Base-by-base conservation (phyloP, 1,139 yeast species). In the Entelexis sorbosivorans region DNA sequence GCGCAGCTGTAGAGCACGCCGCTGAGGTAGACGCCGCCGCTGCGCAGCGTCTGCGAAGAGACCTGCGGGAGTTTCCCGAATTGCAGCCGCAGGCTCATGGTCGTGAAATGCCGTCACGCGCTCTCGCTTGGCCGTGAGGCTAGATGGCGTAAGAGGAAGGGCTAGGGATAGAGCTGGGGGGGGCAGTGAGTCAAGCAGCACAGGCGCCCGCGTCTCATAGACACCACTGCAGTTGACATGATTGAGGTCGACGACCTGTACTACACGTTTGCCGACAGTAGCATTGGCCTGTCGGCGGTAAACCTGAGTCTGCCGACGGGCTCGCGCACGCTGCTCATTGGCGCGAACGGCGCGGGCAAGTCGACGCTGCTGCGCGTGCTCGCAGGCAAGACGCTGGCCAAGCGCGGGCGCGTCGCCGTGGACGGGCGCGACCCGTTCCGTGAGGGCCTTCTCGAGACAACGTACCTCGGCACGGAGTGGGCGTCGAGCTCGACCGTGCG, bases 291-390 rank as follows among this genome's bases (percentile, higher is more conserved):
- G 28, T 76, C 76, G 36, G 73, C 84, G 47, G 75, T 89, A 55
- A 70, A 73, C 34, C 64, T 91, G 44, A 60, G 69, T 14, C 72
- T 91, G 19, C 79, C 81, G 1, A 78, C 84, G 75, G 81, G 84
- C 7, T 76, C 91, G 1, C 75, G 95, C 54, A 79, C 89, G 20
- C 71, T 91, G 45, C 67, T 91, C 13, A 74, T 91, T 38, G 98
- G 98, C 0, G 95, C 97, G 29, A 91, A 91, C 63, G 98, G 98
- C 22, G 97, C 98, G 1, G 98, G 98, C 6, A 91, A 91, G 66
- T 85, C 96, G 1, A 91, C 98, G 0, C 67, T 91, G 45, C 72
- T 91, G 56, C 78, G 81, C 62, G 76, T 91, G 14, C 70, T 91
- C 32, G 95, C 97, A 1, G 98, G 98, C 9, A 91, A 89, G 63